phyloP scores from a whole-genome alignment of 2,329 filamentous ascomycete genomes.

The Pseudogymnoascus verrucosus region DNA sequence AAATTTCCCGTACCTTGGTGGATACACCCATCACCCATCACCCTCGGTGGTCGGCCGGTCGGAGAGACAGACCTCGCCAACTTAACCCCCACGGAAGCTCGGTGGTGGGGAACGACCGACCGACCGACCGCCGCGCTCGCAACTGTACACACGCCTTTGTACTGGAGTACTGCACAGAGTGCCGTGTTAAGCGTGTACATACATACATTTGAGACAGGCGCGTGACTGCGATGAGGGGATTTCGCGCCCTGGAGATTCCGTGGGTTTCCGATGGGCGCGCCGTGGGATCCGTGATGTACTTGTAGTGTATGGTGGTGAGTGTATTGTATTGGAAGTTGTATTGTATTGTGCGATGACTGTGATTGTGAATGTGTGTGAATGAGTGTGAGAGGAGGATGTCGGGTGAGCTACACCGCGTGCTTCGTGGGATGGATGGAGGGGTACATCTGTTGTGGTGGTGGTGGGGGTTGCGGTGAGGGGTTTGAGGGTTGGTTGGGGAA shows the following conservation, averaged over 20 bases:
- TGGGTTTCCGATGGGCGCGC: background rate
- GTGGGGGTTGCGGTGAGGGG: no score
- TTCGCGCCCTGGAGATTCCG: background rate
- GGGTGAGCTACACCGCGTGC: no score
- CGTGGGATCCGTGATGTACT: no score
- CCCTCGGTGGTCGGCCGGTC: no score
- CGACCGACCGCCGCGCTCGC: background rate
- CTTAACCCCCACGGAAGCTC: background rate
- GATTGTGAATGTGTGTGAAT: no score
- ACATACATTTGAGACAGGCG: background rate
- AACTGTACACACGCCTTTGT: no score
- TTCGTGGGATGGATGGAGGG: no score
- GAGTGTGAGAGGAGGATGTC: no score
- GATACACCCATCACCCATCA: background rate
- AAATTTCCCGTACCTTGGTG: background rate
- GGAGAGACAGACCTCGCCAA: no score
- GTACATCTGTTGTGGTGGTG: no score
- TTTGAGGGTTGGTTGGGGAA: no score
- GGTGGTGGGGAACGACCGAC: background rate
- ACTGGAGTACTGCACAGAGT: background rate
- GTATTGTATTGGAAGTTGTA: background rate
- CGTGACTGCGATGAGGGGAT: background rate
- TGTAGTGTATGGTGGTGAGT: background rate
- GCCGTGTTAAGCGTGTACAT: background rate
- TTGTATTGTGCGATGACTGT: background rate